phyloP scores from a whole-genome alignment of 345 rosid species.

The Rhizophora mangle region DNA sequence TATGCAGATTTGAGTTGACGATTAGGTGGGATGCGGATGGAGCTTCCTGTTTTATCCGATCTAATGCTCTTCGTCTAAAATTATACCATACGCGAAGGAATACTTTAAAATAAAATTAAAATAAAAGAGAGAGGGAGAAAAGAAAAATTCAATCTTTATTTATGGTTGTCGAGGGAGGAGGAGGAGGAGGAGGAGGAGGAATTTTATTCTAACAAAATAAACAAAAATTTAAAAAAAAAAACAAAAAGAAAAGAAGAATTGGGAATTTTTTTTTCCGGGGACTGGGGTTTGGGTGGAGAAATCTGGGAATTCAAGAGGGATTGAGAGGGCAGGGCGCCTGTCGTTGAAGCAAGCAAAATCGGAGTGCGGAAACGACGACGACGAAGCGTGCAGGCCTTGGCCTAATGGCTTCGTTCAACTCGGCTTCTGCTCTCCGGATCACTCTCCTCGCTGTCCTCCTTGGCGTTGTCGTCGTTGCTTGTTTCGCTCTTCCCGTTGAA shows the following conservation, averaged over 20 bases:
- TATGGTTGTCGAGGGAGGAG: too few relatives aligned
- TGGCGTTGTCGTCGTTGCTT: conserved; percentile 66
- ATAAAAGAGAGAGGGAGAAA: too few relatives aligned
- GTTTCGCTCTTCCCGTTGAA: conserved; percentile 86
- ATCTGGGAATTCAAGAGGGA: conserved; percentile 50
- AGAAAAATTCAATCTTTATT: too few relatives aligned
- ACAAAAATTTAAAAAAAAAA: too few relatives aligned
- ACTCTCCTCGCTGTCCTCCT: conserved; percentile 61
- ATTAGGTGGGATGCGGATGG: neutral
- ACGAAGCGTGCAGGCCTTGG: conserved; percentile 51
- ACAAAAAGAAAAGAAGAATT: too few relatives aligned
- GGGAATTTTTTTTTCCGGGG: too few relatives aligned
- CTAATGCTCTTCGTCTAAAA: too few relatives aligned
- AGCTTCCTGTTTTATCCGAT: too few relatives aligned
- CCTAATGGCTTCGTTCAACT: conserved; percentile 62
- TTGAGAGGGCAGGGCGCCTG: conserved; percentile 25
- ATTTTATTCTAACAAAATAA: too few relatives aligned
- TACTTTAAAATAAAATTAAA: too few relatives aligned
- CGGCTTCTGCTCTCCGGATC: conserved; percentile 74
- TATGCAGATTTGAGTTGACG: neutral
- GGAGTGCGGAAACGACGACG: conserved; percentile 39
- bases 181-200: too few relatives aligned
- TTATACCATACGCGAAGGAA: too few relatives aligned
- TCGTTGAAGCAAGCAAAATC: conserved; percentile 37
- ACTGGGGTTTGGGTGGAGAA: neutral